These are phyloP conservation scores for Ophiobolus disseminans DNA, from an alignment of 2,329 filamentous ascomycete species.

Conservation along the genomic window DNA sequence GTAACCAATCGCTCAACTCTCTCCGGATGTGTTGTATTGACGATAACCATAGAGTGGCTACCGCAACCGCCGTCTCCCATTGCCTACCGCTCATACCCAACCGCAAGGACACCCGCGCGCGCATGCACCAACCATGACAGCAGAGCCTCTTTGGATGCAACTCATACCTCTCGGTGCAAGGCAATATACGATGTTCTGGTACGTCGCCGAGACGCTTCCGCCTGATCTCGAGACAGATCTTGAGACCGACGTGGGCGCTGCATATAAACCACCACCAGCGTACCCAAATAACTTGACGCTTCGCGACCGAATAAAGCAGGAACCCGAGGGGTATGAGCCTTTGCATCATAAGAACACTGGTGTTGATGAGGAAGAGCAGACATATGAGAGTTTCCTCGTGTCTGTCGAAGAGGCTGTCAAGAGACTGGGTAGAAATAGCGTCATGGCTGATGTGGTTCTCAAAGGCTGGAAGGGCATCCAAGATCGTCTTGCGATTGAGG, in stretches of 20 bases:
- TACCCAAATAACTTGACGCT: slow-evolving; percentile 49
- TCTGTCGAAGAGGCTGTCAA: slow-evolving; percentile 52
- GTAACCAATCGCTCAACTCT: slow-evolving; percentile 23
- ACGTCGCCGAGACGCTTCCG: slow-evolving; percentile 56
- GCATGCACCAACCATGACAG: slow-evolving; percentile 36
- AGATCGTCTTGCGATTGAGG: slow-evolving; percentile 41
- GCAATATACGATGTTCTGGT: slow-evolving; percentile 59
- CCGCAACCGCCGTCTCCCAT: slow-evolving; percentile 56
- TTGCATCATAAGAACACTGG: slow-evolving; percentile 56
- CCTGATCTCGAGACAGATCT: slow-evolving; percentile 42
- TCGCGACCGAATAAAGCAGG: slow-evolving; percentile 47
- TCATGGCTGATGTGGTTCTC: slow-evolving; percentile 56
- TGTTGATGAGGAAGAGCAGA: slow-evolving; percentile 56
- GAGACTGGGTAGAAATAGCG: slow-evolving; percentile 47
- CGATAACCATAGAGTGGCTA: slow-evolving; percentile 50
- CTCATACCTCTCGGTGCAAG: slow-evolving; percentile 47
- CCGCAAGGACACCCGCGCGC: slow-evolving; percentile 47
- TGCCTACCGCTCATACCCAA: slow-evolving; percentile 55
- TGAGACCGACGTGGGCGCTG: slow-evolving; percentile 25
- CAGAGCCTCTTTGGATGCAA: slow-evolving; percentile 57
- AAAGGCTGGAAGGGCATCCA: slow-evolving; percentile 55
- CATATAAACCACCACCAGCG: slow-evolving; percentile 48
- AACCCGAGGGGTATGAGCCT: slow-evolving; percentile 54
- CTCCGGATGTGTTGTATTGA: neutral
- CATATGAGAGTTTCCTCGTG: slow-evolving; percentile 54